Base-by-base conservation (phyloP, 2,329 filamentous ascomycete genomes). In the Didymella pomorum region DNA sequence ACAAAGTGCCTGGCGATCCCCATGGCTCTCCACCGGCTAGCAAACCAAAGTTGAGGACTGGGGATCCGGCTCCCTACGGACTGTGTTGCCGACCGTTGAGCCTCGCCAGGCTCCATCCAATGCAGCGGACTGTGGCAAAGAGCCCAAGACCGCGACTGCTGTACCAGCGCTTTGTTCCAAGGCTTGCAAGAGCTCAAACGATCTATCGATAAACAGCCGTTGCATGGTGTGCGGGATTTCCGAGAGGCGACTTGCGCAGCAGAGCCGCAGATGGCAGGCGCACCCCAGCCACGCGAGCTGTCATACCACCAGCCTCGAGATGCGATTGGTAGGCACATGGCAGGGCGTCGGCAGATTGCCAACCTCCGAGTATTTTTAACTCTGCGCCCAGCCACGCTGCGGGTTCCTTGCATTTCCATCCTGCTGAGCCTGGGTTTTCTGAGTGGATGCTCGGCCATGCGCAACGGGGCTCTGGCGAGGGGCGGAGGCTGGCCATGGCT, bases 401-500 rank as follows among this genome's bases (percentile, higher is more conserved):
- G 50, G 50, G 39, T 53, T 49, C 50, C 56, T 58, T 52, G 55
- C 55, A 43, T 4, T 23, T 41, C 20, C 4, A 41, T 41, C 37
- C 37, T 47, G 48, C 43, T 18, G 47, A 26, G 53, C 18, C 52
- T 56, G 46, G 53, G 41, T 31, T 18, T 28, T 28, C 21, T 39
- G n/a, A 39, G 45, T 37, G 46, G 39, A 29, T 20, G 43, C 31
- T 39, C 16, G 41, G 31, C 21, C 8, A 23, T 8, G 41, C 37
- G 9, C 37, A 21, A 14, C 18, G 29, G 33, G 20, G 35, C 35
- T 39, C n/a, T 41, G 47, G 25, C 23, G 21, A 43, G 55, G 49
- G 50, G 50, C 45, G 56, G 39, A 53, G 56, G 56, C 25, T 53
- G 56, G 56, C 46, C 55, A 48, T 23, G 44, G 55, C 56, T 49